phyloP scores from a whole-genome alignment of 176 grass and related monocot species.

The Leersia perrieri region DNA sequence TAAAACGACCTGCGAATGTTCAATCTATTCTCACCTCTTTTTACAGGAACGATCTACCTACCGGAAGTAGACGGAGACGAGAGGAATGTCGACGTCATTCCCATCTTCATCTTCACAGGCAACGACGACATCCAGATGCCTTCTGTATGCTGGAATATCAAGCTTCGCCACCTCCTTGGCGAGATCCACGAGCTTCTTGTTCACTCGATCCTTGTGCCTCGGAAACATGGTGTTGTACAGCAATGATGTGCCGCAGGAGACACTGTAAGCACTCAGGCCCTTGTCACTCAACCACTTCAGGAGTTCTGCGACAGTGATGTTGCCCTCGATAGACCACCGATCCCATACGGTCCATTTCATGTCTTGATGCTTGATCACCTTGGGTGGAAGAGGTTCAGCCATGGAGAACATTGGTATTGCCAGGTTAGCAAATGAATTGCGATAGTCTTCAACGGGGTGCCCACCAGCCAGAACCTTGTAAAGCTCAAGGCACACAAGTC shows the following conservation, averaged over 20 bases:
- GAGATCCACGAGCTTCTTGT: conserved; percentile 62
- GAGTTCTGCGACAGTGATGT: conserved; percentile 60
- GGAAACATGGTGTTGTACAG: conserved; percentile 74
- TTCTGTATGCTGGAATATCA: conserved; percentile 50
- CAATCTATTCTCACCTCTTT: conserved; percentile 1
- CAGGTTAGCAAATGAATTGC: conserved; percentile 76
- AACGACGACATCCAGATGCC: conserved; percentile 59
- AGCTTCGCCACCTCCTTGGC: conserved; percentile 59
- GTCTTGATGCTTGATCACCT: conserved; percentile 54
- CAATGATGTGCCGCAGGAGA: conserved; percentile 64
- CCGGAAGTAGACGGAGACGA: conserved; percentile 74
- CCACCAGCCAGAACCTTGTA: conserved; percentile 75
- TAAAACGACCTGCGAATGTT: not conserved
- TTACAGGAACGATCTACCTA: conserved; percentile 27
- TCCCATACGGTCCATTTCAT: conserved; percentile 79
- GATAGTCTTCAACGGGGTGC: conserved; percentile 64
- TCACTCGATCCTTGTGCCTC: conserved; percentile 61
- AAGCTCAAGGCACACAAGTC: conserved; percentile 82
- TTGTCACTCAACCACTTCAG: conserved; percentile 63
- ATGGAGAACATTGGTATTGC: conserved; percentile 65
- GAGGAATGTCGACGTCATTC: conserved; percentile 66
- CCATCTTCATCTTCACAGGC: conserved; percentile 60
- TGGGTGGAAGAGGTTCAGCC: conserved; percentile 58
- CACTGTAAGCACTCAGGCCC: conserved; percentile 68
- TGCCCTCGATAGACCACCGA: conserved; percentile 65